Conservation (phyloP, 768 basidiomycete genomes). For the Mycena albidolilacea region DNA sequence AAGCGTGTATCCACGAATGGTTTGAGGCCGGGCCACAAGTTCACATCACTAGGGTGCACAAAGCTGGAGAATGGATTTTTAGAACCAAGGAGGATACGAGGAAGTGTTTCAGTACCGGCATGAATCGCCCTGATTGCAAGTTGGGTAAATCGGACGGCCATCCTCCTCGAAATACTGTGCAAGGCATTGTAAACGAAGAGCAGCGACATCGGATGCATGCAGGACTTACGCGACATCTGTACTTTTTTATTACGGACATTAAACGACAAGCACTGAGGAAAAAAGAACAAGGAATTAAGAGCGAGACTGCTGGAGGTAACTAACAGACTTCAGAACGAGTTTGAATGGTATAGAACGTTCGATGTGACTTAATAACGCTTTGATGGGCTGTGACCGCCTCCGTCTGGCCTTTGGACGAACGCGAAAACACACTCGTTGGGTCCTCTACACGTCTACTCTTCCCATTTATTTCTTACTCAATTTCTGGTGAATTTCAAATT, state of each 20-base stretch:
- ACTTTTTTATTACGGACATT: constrained; percentile 52
- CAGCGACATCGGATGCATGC: not conserved
- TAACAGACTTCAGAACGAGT: not conserved
- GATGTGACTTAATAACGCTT: not conserved
- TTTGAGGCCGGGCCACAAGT: constrained; percentile 53
- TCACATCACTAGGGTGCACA: constrained; percentile 64
- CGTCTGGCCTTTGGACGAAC: too few relatives aligned
- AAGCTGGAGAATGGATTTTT: constrained; percentile 49
- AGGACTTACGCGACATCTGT: constrained; percentile 62
- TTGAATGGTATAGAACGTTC: not conserved
- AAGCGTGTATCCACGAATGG: constrained; percentile 36
- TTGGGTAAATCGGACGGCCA: constrained; percentile 58
- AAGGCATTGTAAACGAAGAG: not conserved
- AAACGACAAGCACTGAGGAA: constrained; percentile 18
- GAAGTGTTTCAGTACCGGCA: constrained; percentile 57
- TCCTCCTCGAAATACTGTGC: constrained; percentile 63
- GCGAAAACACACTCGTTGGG: not conserved
- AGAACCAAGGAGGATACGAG: not conserved
- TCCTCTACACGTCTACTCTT: not conserved
- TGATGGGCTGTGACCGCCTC: not conserved
- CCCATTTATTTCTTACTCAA: not conserved
- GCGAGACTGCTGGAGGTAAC: not conserved
- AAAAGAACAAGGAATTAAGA: not conserved
- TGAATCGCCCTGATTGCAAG: constrained; percentile 61
- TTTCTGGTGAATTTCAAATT: too few relatives aligned